These are phyloP conservation scores for Xylariaceae sp. DNA, from an alignment of 2,329 filamentous ascomycete species.

Conservation along the genomic window DNA sequence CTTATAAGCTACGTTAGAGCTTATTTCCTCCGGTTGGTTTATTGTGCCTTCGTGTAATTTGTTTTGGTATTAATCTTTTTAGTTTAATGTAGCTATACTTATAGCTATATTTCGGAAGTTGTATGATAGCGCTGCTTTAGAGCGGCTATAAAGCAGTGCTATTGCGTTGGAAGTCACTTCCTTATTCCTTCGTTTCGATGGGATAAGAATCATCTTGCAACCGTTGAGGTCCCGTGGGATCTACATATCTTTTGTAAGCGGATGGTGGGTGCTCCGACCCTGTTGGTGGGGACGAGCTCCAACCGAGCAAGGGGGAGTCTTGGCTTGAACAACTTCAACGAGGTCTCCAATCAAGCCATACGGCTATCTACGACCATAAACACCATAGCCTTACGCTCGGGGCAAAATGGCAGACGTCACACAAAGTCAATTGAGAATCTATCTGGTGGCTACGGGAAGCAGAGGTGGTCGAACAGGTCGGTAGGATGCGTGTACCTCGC, in stretches of 20 bases:
- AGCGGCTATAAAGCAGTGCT: too few species aligned
- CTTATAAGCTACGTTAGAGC: too few species aligned
- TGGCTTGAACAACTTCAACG: not conserved
- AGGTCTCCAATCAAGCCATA: not conserved
- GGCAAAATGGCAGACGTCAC: not conserved
- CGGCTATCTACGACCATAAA: not conserved
- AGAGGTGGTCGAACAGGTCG: not conserved
- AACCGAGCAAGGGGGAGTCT: not conserved
- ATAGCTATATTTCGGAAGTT: too few species aligned
- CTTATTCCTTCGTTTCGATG: not conserved
- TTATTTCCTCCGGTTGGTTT: too few species aligned
- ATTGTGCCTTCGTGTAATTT: too few species aligned
- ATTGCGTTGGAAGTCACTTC: too few species aligned
- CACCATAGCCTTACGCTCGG: not conserved
- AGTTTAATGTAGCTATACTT: too few species aligned
- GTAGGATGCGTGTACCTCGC: slow-evolving; percentile 1
- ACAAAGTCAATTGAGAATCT: not conserved
- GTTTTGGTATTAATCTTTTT: too few species aligned
- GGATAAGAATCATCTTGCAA: not conserved
- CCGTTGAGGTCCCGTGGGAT: not conserved
- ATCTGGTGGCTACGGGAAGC: not conserved
- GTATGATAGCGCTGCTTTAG: too few species aligned
- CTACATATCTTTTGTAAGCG: not conserved
- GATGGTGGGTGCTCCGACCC: not conserved
- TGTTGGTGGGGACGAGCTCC: not conserved